Evolutionary conservation across 2,329 filamentous ascomycete species (phyloP).

Genomic region (Aspergillus felis): DNA sequence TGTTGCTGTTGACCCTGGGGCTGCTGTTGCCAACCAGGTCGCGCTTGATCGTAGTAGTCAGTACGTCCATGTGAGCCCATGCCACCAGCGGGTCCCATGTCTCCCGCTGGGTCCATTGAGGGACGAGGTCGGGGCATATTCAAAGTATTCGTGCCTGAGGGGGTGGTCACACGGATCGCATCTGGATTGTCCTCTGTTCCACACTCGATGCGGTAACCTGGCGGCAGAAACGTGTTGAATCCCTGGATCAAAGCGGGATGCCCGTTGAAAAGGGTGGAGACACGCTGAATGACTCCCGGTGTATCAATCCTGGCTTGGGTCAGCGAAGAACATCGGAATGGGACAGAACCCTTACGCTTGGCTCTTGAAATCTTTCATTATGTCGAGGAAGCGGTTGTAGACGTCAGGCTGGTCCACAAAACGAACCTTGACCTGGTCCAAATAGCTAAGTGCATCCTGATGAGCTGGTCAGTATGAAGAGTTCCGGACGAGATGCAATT

Average conservation of each 20-base stretch:
- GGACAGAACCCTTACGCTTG: constrained; percentile 65
- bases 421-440: constrained; percentile 97
- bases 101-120: constrained; percentile 31
- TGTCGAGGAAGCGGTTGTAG: constrained; percentile 94
- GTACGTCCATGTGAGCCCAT: constrained; percentile 30
- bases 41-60: constrained; percentile 40
- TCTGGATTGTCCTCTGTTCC: constrained; percentile 91
- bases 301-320: constrained; percentile 70
- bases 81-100: constrained; percentile 28
- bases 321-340: constrained; percentile 5
- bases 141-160: constrained; percentile 93
- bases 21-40: constrained; percentile 37
- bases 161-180: constrained; percentile 92
- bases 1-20: constrained; percentile 29
- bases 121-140: constrained; percentile 58
- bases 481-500: background rate
- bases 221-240: constrained; percentile 96
- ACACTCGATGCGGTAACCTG: constrained; percentile 94
- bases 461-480: background rate
- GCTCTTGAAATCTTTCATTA: constrained; percentile 99
- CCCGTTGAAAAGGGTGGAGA: constrained; percentile 91
- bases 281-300: constrained; percentile 92
- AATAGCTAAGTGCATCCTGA: constrained; percentile 82
- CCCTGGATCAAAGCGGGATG: constrained; percentile 95
- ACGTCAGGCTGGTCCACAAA: constrained; percentile 97